Evolutionary conservation across 1,139 yeast species (phyloP).

Genomic region (Torulaspora pretoriensis): DNA sequence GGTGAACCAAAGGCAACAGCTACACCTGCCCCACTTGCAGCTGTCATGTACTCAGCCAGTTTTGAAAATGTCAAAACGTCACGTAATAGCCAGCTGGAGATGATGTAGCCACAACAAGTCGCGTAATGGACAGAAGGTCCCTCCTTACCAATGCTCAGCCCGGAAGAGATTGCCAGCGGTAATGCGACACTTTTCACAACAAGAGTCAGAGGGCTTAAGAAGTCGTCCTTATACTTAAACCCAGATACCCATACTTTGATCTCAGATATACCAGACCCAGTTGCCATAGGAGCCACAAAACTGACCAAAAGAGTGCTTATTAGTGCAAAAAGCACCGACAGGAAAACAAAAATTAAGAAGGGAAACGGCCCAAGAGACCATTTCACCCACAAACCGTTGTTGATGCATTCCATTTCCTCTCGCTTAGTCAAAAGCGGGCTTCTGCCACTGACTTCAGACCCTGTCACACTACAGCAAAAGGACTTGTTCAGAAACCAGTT

Average conservation of each 20-base stretch:
- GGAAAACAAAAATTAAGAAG: constrained; percentile 54
- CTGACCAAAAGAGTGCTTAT: constrained; percentile 67
- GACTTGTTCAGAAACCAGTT: constrained; percentile 67
- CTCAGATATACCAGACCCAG: constrained; percentile 96
- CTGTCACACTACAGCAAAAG: constrained; percentile 73
- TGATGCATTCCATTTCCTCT: constrained; percentile 42
- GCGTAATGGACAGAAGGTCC: constrained; percentile 91
- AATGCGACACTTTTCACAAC: constrained; percentile 72
- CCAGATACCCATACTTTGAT: constrained; percentile 95
- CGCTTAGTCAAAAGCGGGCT: constrained; percentile 22
- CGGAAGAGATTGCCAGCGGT: constrained; percentile 84
- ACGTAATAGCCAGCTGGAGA: constrained; percentile 39
- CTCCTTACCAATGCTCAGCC: constrained; percentile 87
- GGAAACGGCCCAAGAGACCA: constrained; percentile 51
- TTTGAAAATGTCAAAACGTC: constrained; percentile 44
- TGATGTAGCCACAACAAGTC: constrained; percentile 55
- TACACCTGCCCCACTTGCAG: constrained; percentile 91
- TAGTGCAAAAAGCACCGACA: constrained; percentile 60
- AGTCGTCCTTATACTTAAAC: constrained; percentile 66
- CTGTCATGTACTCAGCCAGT: constrained; percentile 55
- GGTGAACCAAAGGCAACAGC: constrained; percentile 94
- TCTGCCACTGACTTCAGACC: constrained; percentile 36
- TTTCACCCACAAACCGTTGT: constrained; percentile 46
- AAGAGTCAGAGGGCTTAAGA: constrained; percentile 70
- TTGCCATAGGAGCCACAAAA: constrained; percentile 79